Percentiles rank a stretch among this genome's conserved stretches.
Conservation (phyloP, 2,329 filamentous ascomycete genomes). For the Scedosporium boydii region DNA sequence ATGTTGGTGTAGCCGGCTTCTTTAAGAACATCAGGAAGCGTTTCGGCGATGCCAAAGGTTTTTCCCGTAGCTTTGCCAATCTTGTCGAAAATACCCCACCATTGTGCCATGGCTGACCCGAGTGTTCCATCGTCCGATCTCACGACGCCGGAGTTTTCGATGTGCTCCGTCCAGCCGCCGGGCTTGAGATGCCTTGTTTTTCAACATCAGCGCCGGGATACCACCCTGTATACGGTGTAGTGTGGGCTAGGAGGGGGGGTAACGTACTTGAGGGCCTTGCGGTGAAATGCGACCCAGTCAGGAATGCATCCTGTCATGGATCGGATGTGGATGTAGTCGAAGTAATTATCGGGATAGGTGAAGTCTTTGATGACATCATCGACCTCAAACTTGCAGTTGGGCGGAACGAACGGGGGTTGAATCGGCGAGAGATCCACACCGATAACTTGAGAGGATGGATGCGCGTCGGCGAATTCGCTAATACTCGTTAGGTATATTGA, state of each 20-base stretch:
- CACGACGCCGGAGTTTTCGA: constrained; percentile 9
- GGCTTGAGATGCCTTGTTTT: background rate
- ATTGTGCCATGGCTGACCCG: constrained; percentile 13
- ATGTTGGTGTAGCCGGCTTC: constrained; percentile 12
- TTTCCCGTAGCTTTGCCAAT: constrained; percentile 14
- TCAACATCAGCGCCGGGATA: no score
- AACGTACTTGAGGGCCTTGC: constrained; percentile 32
- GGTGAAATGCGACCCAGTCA: constrained; percentile 41
- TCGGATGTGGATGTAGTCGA: constrained; percentile 51
- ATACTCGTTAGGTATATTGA: background rate
- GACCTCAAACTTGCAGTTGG: constrained; percentile 55
- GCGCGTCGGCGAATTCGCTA: constrained; percentile 23
- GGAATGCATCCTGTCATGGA: constrained; percentile 42
- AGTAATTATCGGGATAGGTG: constrained; percentile 35
- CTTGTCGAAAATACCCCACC: constrained; percentile 10
- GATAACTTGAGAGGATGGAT: constrained; percentile 35
- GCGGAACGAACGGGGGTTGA: constrained; percentile 46
- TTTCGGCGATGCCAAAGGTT: constrained; percentile 11
- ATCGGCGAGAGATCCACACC: constrained; percentile 51
- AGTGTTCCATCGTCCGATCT: constrained; percentile 17
- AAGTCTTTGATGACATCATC: constrained; percentile 48
- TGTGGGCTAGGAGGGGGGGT: constrained; percentile 18
- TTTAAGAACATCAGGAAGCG: constrained; percentile 3
- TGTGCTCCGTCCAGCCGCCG: constrained; percentile 20
- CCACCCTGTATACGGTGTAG: constrained; percentile 11